Percentiles rank a stretch among this genome's conserved stretches.
Evolutionary conservation across 78 protist species (phyloP).

Genomic region (Trichosphaerium sp.): DNA sequence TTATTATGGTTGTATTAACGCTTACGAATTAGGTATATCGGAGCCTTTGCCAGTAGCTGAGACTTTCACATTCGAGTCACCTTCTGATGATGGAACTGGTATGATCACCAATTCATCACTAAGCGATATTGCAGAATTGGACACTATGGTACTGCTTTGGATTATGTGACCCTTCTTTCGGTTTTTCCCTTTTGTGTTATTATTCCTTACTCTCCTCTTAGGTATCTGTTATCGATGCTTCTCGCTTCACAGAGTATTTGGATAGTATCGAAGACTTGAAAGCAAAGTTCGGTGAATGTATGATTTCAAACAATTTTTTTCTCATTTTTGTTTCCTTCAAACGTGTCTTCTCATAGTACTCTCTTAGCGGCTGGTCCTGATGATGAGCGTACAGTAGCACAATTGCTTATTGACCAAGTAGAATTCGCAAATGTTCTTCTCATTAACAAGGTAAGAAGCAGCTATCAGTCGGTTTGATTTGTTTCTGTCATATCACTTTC

Average conservation of each 20-base stretch:
- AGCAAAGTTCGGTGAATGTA: conserved; percentile 12
- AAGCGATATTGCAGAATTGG: not conserved
- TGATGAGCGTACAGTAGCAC: conserved; percentile 41
- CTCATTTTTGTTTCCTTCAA: not conserved
- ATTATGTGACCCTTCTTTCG: conserved; percentile 6
- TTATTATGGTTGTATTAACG: conserved; percentile 15
- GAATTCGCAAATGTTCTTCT: conserved; percentile 82
- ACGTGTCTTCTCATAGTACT: too few species aligned
- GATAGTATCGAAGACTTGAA: conserved; percentile 1
- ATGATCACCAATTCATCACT: not conserved
- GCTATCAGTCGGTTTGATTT: too few species aligned
- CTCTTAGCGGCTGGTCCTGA: conserved; percentile 18
- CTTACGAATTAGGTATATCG: conserved; percentile 70
- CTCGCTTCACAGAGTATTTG: conserved; percentile 9
- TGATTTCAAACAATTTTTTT: not conserved
- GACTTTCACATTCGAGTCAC: conserved; percentile 63
- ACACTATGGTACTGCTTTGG: not conserved
- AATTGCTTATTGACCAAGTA: conserved; percentile 77
- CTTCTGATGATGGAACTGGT: not conserved
- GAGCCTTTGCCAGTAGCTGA: conserved; percentile 89
- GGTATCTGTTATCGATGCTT: conserved; percentile 39
- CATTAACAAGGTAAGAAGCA: conserved; percentile 85
- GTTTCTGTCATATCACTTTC: too few species aligned
- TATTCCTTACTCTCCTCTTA: not conserved
- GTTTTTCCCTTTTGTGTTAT: not conserved